phyloP scores from a whole-genome alignment of 495 filamentous ascomycete species.

The Thozetella sp. region DNA sequence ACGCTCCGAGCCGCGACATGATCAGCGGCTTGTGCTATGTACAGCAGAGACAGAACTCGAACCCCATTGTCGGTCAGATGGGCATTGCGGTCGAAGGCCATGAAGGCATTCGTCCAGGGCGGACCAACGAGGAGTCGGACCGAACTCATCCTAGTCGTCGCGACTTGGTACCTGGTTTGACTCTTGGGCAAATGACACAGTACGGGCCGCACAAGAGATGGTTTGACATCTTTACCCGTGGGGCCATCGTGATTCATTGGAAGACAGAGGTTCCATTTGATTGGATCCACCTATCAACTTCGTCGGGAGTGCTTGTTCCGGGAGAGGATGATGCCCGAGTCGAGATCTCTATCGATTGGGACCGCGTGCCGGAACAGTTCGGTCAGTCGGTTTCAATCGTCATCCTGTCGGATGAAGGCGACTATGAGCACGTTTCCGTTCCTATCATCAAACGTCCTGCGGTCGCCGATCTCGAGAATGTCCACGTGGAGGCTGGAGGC shows the following conservation, averaged over 20 bases:
- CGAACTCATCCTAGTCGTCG: constrained; percentile 1
- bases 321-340: constrained; percentile 45
- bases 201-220: not conserved
- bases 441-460: constrained; percentile 47
- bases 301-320: constrained; percentile 40
- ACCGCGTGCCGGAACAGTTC: constrained; percentile 39
- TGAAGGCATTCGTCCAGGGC: constrained; percentile 44
- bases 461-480: constrained; percentile 42
- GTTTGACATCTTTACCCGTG: constrained; percentile 2
- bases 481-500: constrained; percentile 55
- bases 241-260: not conserved
- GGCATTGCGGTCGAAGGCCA: constrained; percentile 51
- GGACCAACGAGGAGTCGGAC: constrained; percentile 43
- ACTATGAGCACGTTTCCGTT: constrained; percentile 43
- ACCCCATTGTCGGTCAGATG: constrained; percentile 50
- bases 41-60: constrained; percentile 33
- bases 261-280: constrained; percentile 14
- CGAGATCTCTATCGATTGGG: constrained; percentile 53
- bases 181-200: not conserved
- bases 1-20: constrained; percentile 56
- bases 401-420: constrained; percentile 36
- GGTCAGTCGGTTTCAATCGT: constrained; percentile 36
- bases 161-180: not conserved
- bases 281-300: constrained; percentile 47
- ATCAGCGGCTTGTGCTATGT: constrained; percentile 47